Percentiles rank a stretch among this genome's conserved stretches.
Conservation (phyloP, 179 eudicot species). For the Nepenthes alata region DNA sequence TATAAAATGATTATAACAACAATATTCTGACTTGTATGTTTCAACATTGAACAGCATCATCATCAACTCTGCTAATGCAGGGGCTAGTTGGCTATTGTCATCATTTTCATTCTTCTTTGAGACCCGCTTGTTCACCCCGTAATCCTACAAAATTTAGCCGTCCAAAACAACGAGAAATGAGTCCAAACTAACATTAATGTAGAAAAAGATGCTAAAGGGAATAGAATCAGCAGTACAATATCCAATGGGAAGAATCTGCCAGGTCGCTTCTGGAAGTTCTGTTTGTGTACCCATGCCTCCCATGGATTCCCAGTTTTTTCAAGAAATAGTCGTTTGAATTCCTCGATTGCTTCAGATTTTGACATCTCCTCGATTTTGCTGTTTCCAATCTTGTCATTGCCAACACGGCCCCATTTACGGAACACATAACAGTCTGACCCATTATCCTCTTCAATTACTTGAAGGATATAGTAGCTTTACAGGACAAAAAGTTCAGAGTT, state of each 20-base stretch:
- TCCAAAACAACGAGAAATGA: background rate
- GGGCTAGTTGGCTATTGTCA: constrained; percentile 50
- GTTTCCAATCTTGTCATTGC: constrained; percentile 71
- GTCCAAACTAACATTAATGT: constrained; percentile 1
- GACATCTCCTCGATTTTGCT: constrained; percentile 65
- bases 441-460: constrained; percentile 88
- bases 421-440: constrained; percentile 75
- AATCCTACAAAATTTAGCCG: constrained; percentile 47
- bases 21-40: constrained; percentile 56
- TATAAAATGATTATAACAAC: background rate
- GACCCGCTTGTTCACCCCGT: constrained; percentile 69
- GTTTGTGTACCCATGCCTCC: constrained; percentile 75
- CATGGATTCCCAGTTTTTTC: constrained; percentile 97
- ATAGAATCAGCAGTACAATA: constrained; percentile 39
- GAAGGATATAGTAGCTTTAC: constrained; percentile 91
- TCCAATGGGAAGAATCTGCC: constrained; percentile 88
- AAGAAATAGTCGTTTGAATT: constrained; percentile 71
- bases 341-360: constrained; percentile 59
- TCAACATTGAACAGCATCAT: constrained; percentile 97
- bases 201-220: background rate
- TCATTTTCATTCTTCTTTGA: constrained; percentile 45
- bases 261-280: constrained; percentile 67
- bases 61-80: constrained; percentile 70
- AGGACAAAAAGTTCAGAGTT: constrained; percentile 9
- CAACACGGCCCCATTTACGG: constrained; percentile 99